Base-by-base conservation (phyloP, 2,329 filamentous ascomycete species). In the Fusarium fujikuroi region DNA sequence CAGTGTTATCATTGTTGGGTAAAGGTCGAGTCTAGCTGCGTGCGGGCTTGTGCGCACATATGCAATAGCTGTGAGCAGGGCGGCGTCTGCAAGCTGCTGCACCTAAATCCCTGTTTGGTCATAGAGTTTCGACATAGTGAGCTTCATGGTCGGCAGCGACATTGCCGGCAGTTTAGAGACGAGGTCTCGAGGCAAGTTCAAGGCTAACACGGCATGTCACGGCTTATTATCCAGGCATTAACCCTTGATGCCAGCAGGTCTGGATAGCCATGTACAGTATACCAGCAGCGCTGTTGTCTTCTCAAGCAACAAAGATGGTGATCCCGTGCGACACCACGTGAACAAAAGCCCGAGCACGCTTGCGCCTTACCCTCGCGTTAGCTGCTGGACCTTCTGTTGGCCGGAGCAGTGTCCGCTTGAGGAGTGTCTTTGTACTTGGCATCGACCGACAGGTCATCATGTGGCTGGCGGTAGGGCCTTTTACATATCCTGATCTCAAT, bases 361-460 rank as follows among this genome's bases (percentile, higher is more conserved):
- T 72, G 59, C 44, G 70, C 67, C 63, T 72, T 67, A 40, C 42
- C 42, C 39, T 72, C 54, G 67, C 67, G 50, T 61, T 63, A 47
- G 47, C 50, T 49, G 39, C 28, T 66, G 66, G 57, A 42, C 62
- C 53, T 60, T 68, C 56, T 62, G 49, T 74, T 39, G 53, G 61
- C 42, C 28, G 42, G 57, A 69, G 42, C 39, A 69, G 54, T 59
- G 44, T 53, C 57, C 34, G 59, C 44, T 21, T 43, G 46, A 53
- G 52, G 59, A 72, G 71, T 74, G 71, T 69, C 52, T 60, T 53
- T 69, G 56, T 54, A 40, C 68, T 74, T 72, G 60, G 71, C 63
- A 72, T 64, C 43, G 61, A 65, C 57, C 62, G 59, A 59, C 57
- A 61, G 37, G 56, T 69, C 52, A 68, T 60, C 53, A 53, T 60